Evolutionary conservation across 2,329 filamentous ascomycete species (phyloP).

Genomic region (Pestalotiopsis sp.): DNA sequence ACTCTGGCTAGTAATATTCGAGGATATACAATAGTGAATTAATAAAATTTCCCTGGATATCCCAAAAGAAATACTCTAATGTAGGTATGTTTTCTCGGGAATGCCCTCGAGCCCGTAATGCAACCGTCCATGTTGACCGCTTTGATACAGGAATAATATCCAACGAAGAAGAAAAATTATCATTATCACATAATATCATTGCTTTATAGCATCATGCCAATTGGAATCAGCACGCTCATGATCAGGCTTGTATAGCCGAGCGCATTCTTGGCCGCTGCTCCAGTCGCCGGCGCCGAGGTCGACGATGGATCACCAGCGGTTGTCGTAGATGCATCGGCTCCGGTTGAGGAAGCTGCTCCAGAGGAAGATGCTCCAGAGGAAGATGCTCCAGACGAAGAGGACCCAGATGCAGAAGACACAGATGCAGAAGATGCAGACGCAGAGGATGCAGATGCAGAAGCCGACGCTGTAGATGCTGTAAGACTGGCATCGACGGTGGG

Average conservation of each 20-base stretch:
- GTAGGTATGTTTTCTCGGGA: not conserved
- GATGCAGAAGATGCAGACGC: not conserved
- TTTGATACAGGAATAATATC: not conserved
- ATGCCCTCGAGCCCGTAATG: not conserved
- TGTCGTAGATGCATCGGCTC: constrained; percentile 3
- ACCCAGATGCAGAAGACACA: not conserved
- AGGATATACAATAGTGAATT: not conserved
- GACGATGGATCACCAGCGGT: not conserved
- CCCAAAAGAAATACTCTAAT: not conserved
- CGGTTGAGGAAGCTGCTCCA: not conserved
- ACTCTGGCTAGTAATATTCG: constrained; percentile 4
- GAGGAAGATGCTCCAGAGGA: not conserved
- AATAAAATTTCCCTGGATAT: not conserved
- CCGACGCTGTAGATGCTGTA: not conserved
- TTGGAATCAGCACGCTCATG: not conserved
- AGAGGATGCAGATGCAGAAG: not conserved
- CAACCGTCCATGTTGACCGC: not conserved
- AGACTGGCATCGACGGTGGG: constrained; percentile 6
- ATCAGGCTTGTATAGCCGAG: constrained; percentile 10
- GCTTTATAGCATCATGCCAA: not conserved
- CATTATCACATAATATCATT: not conserved
- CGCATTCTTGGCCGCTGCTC: constrained; percentile 4
- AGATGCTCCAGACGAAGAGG: not conserved
- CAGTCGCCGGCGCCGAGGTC: constrained; percentile 8
- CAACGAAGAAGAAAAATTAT: not conserved